Percentiles rank a stretch among this genome's conserved stretches.
These are phyloP conservation scores for Chlorella sp. DNA, from an alignment of 139 green algal genomes.

Conservation along the genomic window DNA sequence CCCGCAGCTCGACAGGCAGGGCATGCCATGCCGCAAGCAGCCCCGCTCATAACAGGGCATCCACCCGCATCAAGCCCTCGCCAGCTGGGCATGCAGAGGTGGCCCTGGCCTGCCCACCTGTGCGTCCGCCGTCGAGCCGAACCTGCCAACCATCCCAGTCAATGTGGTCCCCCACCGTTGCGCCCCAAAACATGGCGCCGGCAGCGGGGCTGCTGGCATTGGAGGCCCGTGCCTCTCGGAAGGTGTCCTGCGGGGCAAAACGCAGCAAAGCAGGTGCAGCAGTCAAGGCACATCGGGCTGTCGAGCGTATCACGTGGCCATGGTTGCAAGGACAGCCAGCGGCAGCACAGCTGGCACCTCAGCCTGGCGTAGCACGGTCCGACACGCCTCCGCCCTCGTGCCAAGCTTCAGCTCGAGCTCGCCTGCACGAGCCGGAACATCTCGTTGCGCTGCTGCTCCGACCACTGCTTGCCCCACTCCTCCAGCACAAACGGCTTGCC, in stretches of 20 bases:
- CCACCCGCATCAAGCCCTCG: no score
- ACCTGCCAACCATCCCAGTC: slow-evolving; percentile 18
- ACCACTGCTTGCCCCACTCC: neutral
- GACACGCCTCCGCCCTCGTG: no score
- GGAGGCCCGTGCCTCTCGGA: neutral
- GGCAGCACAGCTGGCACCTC: no score
- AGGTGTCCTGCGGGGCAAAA: neutral
- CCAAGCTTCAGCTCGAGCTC: no score
- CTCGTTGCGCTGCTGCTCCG: neutral
- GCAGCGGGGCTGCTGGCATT: neutral
- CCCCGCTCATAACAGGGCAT: no score
- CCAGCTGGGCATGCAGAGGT: no score
- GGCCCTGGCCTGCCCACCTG: neutral
- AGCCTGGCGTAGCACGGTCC: no score
- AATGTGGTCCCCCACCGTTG: neutral
- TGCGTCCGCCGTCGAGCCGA: slow-evolving; percentile 4
- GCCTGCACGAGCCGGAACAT: slow-evolving; percentile 21
- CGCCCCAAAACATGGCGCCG: slow-evolving; percentile 20
- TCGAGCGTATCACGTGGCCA: no score
- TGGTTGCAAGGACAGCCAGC: no score
- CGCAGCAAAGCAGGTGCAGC: no score
- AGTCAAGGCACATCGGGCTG: neutral
- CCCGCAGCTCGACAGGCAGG: no score
- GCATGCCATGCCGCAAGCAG: no score
- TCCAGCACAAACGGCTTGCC: slow-evolving; percentile 18